Evolutionary conservation across 1,284 basidiomycete species (phyloP).

Genomic region (Ganoderma sp.): DNA sequence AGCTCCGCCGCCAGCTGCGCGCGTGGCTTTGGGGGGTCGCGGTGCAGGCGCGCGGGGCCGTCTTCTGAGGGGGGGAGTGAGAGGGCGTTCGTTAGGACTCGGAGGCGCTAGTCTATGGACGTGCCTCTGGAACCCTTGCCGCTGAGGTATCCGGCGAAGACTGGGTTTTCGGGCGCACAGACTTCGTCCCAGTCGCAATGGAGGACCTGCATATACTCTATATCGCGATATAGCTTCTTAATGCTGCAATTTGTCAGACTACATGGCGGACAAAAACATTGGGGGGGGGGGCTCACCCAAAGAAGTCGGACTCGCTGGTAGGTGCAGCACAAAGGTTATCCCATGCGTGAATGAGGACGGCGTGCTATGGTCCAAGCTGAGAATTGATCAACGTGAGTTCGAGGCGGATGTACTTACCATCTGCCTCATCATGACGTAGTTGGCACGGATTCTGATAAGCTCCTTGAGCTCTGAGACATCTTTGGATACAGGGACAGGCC

Average conservation of each 20-base stretch:
- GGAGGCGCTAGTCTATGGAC: too few relatives aligned
- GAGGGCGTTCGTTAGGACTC: too few relatives aligned
- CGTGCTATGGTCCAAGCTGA: background rate
- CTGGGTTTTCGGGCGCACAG: too few relatives aligned
- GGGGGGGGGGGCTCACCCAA: background rate
- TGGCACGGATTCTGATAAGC: background rate
- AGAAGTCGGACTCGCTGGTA: background rate
- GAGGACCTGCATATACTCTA: background rate
- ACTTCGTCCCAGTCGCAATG: background rate
- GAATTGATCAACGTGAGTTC: background rate
- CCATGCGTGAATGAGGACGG: background rate
- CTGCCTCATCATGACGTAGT: background rate
- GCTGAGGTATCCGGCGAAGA: too few relatives aligned
- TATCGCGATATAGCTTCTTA: background rate
- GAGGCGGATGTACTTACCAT: background rate
- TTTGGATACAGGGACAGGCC: background rate
- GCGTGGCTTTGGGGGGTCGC: background rate
- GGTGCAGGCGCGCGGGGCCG: too few relatives aligned
- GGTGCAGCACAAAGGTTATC: background rate
- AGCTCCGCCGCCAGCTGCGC: background rate
- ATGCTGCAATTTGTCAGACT: background rate
- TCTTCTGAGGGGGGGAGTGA: too few relatives aligned
- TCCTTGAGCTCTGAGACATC: background rate
- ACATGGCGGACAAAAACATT: too few relatives aligned
- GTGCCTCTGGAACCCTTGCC: too few relatives aligned